Conservation (phyloP, 2,329 filamentous ascomycete species). For the Cyphellophora europaea region DNA sequence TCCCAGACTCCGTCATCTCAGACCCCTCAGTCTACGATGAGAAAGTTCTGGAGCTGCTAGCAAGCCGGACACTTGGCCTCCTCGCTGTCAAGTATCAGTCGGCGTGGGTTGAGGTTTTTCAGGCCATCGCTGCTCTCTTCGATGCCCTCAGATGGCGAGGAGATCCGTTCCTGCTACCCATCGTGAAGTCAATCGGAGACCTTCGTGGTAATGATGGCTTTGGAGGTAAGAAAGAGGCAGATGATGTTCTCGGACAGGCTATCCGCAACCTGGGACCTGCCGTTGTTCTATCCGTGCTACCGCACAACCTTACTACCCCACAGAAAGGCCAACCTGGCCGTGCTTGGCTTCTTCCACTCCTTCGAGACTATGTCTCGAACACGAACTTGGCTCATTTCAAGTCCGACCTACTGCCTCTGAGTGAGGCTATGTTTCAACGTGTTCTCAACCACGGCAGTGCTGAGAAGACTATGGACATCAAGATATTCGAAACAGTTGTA, state of each 20-base stretch:
- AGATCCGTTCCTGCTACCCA: constrained; percentile 64
- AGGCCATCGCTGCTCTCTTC: constrained; percentile 77
- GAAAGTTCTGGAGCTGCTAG: constrained; percentile 74
- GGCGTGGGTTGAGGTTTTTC: constrained; percentile 92
- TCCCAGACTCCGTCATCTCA: constrained; percentile 72
- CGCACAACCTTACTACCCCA: constrained; percentile 74
- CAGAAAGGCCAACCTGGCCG: constrained; percentile 70
- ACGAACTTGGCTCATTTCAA: constrained; percentile 80
- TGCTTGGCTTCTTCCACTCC: constrained; percentile 88
- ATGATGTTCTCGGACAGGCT: constrained; percentile 79
- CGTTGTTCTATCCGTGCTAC: constrained; percentile 69
- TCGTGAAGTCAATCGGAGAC: constrained; percentile 74
- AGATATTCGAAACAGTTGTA: constrained; percentile 94
- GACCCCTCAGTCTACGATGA: constrained; percentile 91
- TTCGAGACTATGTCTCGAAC: constrained; percentile 84
- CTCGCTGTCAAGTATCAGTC: constrained; percentile 86
- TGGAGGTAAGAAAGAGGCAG: constrained; percentile 86
- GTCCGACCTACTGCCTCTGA: constrained; percentile 76
- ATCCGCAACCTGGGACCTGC: constrained; percentile 85
- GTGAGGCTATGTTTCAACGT: constrained; percentile 79
- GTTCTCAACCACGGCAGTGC: constrained; percentile 72
- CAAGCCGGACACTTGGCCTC: constrained; percentile 59
- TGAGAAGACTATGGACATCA: constrained; percentile 90
- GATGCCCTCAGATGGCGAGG: constrained; percentile 79
- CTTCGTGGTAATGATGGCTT: constrained; percentile 83